Evolutionary conservation across 306 rosid genomes (phyloP).

Genomic region (Sophora flavescens): DNA sequence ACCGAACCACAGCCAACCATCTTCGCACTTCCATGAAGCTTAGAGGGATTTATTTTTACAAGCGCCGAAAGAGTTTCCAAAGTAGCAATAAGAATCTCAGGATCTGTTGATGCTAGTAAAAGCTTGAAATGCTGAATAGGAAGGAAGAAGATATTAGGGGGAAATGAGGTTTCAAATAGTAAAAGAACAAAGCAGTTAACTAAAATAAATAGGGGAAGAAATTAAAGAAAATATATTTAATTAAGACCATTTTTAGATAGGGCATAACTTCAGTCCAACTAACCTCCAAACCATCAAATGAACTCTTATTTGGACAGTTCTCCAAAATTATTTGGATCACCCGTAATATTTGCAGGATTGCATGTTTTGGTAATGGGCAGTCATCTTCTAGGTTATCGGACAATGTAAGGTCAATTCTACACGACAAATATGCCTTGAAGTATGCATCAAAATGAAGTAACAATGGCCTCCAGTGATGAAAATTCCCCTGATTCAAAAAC

Average conservation of each 20-base stretch:
- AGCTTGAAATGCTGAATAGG: conserved; percentile 93
- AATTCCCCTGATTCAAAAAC: conserved; percentile 80
- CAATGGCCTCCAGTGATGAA: conserved; percentile 98
- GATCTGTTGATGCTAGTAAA: conserved; percentile 91
- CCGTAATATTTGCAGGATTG: conserved; percentile 88
- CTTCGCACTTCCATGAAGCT: conserved; percentile 93
- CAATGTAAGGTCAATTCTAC: conserved; percentile 92
- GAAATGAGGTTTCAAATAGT: not conserved
- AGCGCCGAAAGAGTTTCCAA: conserved; percentile 96
- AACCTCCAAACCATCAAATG: conserved; percentile 99
- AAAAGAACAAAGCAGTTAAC: not conserved
- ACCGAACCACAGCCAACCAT: conserved; percentile 93
- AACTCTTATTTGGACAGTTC: conserved; percentile 94
- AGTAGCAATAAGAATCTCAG: conserved; percentile 90
- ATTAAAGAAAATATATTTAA: conserved; percentile 38
- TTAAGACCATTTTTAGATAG: conserved; percentile 14
- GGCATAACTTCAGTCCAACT: conserved; percentile 42
- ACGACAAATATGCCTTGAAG: conserved; percentile 89
- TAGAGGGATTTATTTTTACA: conserved; percentile 96
- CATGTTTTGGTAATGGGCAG: conserved; percentile 88
- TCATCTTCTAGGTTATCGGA: conserved; percentile 93
- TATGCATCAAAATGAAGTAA: conserved; percentile 93
- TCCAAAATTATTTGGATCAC: conserved; percentile 95
- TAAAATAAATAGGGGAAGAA: conserved; percentile 9
- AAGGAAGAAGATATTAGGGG: conserved; percentile 30